phyloP scores from a whole-genome alignment of 75 land plant genomes.

The Picea sitchensis region DNA sequence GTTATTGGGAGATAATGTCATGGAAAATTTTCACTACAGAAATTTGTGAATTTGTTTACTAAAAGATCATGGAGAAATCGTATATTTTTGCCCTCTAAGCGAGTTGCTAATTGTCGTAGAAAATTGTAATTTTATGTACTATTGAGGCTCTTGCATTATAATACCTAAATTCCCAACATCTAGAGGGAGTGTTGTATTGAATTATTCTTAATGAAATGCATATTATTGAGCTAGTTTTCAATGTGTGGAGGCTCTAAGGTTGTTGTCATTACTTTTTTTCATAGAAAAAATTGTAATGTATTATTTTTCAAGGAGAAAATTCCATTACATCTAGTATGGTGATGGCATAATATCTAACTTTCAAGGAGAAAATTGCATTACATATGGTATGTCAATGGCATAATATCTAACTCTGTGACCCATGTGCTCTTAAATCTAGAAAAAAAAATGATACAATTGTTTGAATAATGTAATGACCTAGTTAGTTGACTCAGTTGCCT shows the following conservation, averaged over 20 bases:
- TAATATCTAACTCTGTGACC: too few species aligned
- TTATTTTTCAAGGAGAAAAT: too few species aligned
- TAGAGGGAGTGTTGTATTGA: background rate
- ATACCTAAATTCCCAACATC: background rate
- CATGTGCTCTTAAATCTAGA: too few species aligned
- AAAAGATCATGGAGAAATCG: background rate
- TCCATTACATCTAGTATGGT: too few species aligned
- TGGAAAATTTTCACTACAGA: background rate
- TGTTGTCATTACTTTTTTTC: background rate
- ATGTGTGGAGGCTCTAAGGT: background rate
- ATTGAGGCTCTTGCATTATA: background rate
- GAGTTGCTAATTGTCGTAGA: background rate
- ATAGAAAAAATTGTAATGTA: too few species aligned
- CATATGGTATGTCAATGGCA: too few species aligned
- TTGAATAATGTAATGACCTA: too few species aligned
- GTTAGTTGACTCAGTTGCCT: too few species aligned
- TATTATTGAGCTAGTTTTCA: background rate
- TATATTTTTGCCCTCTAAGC: background rate
- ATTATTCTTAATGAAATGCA: background rate
- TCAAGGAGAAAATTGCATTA: too few species aligned
- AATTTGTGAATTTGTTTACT: slow-evolving; percentile 3
- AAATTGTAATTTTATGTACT: background rate
- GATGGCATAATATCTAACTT: too few species aligned
- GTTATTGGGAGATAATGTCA: background rate
- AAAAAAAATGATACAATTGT: too few species aligned